These are phyloP conservation scores for Debaryomyces psychrophilus DNA, from an alignment of 1,139 yeast genomes.

Conservation along the genomic window DNA sequence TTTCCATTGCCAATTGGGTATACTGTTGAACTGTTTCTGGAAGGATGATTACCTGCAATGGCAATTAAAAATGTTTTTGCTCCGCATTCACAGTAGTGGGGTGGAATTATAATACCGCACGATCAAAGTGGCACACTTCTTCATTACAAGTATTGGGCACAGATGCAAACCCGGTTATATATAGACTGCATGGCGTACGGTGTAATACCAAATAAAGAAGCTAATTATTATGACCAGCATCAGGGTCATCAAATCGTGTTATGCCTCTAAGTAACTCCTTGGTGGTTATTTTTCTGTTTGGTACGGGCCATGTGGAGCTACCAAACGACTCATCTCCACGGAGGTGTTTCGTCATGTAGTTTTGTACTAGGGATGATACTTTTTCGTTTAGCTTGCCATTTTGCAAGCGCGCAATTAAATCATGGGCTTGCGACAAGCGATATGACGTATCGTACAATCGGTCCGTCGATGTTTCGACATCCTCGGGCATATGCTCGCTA, in stretches of 20 bases:
- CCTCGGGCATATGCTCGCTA: constrained; percentile 16
- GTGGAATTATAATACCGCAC: not conserved
- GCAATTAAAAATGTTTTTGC: constrained; percentile 1
- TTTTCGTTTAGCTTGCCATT: constrained; percentile 20
- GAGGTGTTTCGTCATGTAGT: constrained; percentile 22
- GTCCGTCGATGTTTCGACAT: constrained; percentile 29
- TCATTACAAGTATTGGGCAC: not conserved
- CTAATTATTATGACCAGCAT: not conserved
- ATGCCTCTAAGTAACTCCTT: constrained; percentile 27
- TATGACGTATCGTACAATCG: constrained; percentile 26
- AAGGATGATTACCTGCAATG: not conserved
- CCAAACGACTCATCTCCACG: constrained; percentile 12
- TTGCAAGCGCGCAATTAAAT: constrained; percentile 23
- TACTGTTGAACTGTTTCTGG: constrained; percentile 4
- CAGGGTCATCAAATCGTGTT: constrained; percentile 20
- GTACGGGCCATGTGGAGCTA: constrained; percentile 23
- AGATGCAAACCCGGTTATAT: not conserved
- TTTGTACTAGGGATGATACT: constrained; percentile 23
- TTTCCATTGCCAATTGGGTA: not conserved
- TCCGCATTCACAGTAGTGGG: not conserved
- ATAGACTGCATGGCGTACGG: not conserved
- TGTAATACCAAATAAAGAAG: not conserved
- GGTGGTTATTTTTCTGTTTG: constrained; percentile 20
- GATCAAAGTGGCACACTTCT: not conserved
- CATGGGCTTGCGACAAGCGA: constrained; percentile 25